Evolutionary conservation across 2,329 filamentous ascomycete genomes (phyloP).

Genomic region (Talaromyces albobiverticillius): DNA sequence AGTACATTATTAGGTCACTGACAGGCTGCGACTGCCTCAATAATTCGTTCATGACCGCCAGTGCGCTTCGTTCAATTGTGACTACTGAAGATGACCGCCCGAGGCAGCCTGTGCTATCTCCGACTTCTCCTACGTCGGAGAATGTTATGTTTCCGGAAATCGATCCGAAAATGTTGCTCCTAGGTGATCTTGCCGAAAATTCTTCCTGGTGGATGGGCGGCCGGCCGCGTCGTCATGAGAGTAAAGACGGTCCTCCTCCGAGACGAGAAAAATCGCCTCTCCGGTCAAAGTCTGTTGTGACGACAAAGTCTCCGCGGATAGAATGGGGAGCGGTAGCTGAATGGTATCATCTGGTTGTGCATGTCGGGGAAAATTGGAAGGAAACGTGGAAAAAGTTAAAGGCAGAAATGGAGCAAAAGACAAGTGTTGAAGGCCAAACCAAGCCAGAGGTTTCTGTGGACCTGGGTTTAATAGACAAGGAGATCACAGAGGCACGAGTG

Average conservation of each 20-base stretch:
- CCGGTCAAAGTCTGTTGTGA: slow-evolving; percentile 44
- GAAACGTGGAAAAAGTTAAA: slow-evolving; percentile 46
- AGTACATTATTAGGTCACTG: slow-evolving; percentile 70
- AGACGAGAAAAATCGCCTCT: slow-evolving; percentile 32
- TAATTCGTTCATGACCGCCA: slow-evolving; percentile 64
- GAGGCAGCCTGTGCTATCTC: background rate
- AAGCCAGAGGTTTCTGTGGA: slow-evolving; percentile 33
- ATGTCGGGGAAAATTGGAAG: slow-evolving; percentile 66
- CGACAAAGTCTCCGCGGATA: slow-evolving; percentile 63
- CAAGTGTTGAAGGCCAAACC: slow-evolving; percentile 24
- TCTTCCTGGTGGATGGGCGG: slow-evolving; percentile 77
- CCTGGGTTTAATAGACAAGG: slow-evolving; percentile 48
- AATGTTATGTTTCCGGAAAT: slow-evolving; percentile 45
- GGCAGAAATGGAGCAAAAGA: slow-evolving; percentile 44
- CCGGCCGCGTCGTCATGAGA: slow-evolving; percentile 37
- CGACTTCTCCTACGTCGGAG: slow-evolving; percentile 1
- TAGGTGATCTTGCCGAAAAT: slow-evolving; percentile 77
- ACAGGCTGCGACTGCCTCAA: slow-evolving; percentile 71
- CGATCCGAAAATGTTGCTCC: slow-evolving; percentile 70
- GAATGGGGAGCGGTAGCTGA: slow-evolving; percentile 69
- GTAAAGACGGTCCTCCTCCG: slow-evolving; percentile 21
- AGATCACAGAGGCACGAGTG: slow-evolving; percentile 61
- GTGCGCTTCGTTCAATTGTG: slow-evolving; percentile 35
- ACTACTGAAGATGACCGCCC: background rate
- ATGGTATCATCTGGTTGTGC: slow-evolving; percentile 72